These are phyloP conservation scores for Clonostachys chloroleuca DNA, from an alignment of 2,329 filamentous ascomycete species.

Conservation along the genomic window DNA sequence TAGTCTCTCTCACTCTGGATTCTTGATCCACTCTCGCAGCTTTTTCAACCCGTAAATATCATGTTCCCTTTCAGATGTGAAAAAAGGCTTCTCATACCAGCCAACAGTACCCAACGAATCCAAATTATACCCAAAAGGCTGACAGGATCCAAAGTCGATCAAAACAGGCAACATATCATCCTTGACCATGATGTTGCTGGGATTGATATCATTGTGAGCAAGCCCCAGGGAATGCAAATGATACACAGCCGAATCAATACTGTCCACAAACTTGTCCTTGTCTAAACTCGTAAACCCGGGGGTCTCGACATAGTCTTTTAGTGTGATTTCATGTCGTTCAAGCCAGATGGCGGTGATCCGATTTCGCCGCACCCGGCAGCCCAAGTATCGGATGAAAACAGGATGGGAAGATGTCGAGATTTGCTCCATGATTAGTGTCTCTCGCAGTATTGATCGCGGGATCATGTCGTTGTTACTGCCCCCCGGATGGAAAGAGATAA, in stretches of 20 bases:
- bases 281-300: neutral
- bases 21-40: neutral
- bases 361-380: neutral
- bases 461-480: neutral
- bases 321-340: neutral
- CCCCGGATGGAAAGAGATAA: neutral
- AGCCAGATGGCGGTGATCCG: neutral
- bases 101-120: neutral
- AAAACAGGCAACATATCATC: slow-evolving; percentile 18
- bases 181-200: slow-evolving; percentile 24
- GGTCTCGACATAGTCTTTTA: neutral
- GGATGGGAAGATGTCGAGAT: neutral
- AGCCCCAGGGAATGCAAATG: slow-evolving; percentile 23
- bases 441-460: neutral
- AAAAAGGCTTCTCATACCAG: neutral
- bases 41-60: neutral
- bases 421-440: neutral
- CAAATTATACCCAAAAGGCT: neutral
- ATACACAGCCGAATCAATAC: slow-evolving; percentile 11
- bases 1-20: too few relatives aligned
- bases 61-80: neutral
- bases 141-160: slow-evolving; percentile 25
- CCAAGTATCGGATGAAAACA: neutral
- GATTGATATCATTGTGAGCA: slow-evolving; percentile 26
- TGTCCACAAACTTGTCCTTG: neutral